Evolutionary conservation across 2,329 filamentous ascomycete species (phyloP).

Genomic region (Colletotrichum navitas): DNA sequence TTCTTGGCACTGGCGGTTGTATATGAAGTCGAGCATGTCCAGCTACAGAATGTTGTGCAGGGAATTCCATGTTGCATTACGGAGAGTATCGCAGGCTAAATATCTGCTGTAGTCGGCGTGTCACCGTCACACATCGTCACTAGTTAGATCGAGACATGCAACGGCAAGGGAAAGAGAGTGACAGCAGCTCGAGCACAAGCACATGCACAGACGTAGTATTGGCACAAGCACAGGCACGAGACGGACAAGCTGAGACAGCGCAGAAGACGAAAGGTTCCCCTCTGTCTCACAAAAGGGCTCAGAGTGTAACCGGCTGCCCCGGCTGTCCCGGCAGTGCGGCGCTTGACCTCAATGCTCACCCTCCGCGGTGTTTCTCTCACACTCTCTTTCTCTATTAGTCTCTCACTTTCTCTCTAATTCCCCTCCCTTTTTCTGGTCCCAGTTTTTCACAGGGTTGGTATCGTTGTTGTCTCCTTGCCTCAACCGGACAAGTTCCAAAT

Average conservation of each 20-base stretch:
- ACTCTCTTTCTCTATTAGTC: not conserved
- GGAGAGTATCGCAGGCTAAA: not conserved
- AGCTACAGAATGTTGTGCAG: not conserved
- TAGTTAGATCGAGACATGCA: not conserved
- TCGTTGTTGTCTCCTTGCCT: not conserved
- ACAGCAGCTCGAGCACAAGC: slow-evolving; percentile 8
- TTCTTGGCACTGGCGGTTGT: slow-evolving; percentile 24
- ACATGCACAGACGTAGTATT: not conserved
- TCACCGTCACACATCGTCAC: not conserved
- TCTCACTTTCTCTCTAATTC: not conserved
- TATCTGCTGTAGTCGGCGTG: not conserved
- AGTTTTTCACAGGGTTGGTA: slow-evolving; percentile 17
- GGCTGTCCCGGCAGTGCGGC: slow-evolving; percentile 1
- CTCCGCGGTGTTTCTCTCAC: not conserved
- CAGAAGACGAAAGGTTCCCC: slow-evolving; percentile 10
- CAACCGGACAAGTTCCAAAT: not conserved
- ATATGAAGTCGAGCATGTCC: not conserved
- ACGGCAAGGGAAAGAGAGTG: slow-evolving; percentile 7
- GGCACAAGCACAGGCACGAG: not conserved
- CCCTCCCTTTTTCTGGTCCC: not conserved
- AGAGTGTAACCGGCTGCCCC: slow-evolving; percentile 11
- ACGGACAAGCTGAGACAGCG: not conserved
- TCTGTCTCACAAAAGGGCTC: slow-evolving; percentile 34
- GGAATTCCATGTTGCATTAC: not conserved
- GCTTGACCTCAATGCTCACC: slow-evolving; percentile 30